A percentile compares a stretch with the other conserved stretches of the same genome.
Conservation (phyloP, 2,329 filamentous ascomycete species). For the Clarireedia hainanense region DNA sequence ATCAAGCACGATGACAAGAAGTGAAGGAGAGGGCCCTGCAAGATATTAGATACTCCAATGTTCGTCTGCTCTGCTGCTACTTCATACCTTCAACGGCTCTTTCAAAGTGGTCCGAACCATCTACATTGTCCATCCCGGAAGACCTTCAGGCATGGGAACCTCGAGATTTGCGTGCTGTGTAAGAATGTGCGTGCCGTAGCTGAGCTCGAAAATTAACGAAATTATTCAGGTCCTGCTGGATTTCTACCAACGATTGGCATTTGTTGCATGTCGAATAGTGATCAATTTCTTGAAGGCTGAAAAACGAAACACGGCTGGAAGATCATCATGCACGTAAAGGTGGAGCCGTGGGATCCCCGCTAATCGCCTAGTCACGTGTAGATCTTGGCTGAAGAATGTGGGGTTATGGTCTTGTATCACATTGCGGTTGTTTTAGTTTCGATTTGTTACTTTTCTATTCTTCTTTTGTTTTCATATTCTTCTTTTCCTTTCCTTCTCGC, state of each 20-base stretch:
- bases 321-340: background rate
- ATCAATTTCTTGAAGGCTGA: background rate
- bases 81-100: conserved; percentile 37
- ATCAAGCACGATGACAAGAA: conserved; percentile 86
- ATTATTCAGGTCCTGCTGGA: too few relatives aligned
- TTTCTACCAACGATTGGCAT: too few relatives aligned
- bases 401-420: conserved; percentile 2
- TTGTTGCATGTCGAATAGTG: too few relatives aligned
- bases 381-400: background rate
- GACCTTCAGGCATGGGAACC: conserved; percentile 18
- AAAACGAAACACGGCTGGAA: background rate
- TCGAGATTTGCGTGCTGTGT: background rate
- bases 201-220: too few relatives aligned
- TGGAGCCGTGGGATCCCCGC: background rate
- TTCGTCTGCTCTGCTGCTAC: background rate
- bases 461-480: background rate
- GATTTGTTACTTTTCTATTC: background rate
- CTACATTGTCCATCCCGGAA: conserved; percentile 54
- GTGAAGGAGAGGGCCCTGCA: conserved; percentile 58
- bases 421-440: background rate
- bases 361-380: conserved; percentile 2
- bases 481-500: background rate
- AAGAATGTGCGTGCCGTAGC: background rate
- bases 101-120: conserved; percentile 50
- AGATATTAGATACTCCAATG: conserved; percentile 9